A percentile compares a stretch with the other conserved stretches of the same genome.
These are phyloP conservation scores for Auriscalpium vulgare DNA, from an alignment of 768 basidiomycete genomes.

Conservation along the genomic window DNA sequence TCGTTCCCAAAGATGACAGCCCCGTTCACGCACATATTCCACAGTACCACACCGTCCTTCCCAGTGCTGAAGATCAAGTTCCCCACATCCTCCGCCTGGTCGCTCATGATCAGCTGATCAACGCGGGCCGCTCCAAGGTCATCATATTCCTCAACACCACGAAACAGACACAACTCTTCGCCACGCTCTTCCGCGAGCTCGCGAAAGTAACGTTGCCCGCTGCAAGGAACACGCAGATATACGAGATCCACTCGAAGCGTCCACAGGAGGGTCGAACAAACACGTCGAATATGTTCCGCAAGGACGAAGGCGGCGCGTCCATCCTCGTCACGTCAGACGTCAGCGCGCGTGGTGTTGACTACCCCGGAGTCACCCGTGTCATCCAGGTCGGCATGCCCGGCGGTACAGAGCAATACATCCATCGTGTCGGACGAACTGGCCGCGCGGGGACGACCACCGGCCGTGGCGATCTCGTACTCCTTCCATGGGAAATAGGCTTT, in stretches of 20 bases:
- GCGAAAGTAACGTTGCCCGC: conserved; percentile 38
- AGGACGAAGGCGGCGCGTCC: conserved; percentile 40
- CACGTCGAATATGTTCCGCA: conserved; percentile 54
- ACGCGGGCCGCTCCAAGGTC: conserved; percentile 60
- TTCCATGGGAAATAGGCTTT: conserved; percentile 74
- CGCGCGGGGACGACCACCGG: conserved; percentile 47
- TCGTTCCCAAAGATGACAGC: conserved; percentile 49
- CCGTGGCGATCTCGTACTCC: conserved; percentile 72
- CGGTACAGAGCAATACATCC: conserved; percentile 66
- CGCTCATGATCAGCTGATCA: conserved; percentile 77
- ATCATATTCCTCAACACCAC: conserved; percentile 84
- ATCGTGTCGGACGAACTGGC: conserved; percentile 82
- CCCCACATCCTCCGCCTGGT: conserved; percentile 75
- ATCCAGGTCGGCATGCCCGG: conserved; percentile 84
- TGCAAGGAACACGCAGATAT: conserved; percentile 43
- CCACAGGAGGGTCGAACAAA: conserved; percentile 47
- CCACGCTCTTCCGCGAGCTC: conserved; percentile 51
- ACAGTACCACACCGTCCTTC: conserved; percentile 76
- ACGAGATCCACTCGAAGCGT: conserved; percentile 80
- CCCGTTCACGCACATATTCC: conserved; percentile 70
- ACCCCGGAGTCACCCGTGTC: conserved; percentile 81
- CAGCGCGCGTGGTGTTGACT: conserved; percentile 84
- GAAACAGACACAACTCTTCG: conserved; percentile 73
- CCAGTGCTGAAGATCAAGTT: conserved; percentile 56
- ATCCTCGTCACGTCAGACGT: conserved; percentile 84